Evolutionary conservation across 306 rosid genomes (phyloP).

Genomic region (Fragaria nilgerrensis): DNA sequence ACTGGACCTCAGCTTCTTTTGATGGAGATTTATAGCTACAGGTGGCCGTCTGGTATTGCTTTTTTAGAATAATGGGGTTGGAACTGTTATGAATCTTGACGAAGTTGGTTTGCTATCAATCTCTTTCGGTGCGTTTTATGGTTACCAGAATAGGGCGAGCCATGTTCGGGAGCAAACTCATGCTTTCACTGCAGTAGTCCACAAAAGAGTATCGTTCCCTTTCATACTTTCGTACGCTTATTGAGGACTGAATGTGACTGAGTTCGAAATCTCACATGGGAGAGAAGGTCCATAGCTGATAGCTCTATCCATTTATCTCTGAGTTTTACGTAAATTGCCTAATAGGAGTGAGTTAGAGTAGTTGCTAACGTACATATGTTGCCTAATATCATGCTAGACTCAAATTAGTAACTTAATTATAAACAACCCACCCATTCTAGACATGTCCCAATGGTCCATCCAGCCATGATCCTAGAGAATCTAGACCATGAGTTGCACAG

Average conservation of each 20-base stretch:
- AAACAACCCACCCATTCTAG: too few species aligned
- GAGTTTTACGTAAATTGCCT: too few species aligned
- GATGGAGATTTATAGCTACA: slow-evolving; percentile 3
- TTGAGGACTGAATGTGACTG: neutral
- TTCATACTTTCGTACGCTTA: neutral
- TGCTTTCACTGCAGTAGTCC: slow-evolving; percentile 5
- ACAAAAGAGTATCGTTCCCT: neutral
- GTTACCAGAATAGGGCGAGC: neutral
- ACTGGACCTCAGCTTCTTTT: slow-evolving; percentile 10
- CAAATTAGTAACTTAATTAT: too few species aligned
- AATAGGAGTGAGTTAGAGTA: too few species aligned
- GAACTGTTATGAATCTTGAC: neutral
- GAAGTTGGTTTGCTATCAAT: neutral
- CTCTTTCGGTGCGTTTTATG: neutral
- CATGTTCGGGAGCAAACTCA: neutral
- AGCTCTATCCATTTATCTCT: neutral
- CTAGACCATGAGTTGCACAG: too few species aligned
- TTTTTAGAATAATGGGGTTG: neutral
- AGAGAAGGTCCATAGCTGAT: neutral
- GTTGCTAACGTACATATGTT: too few species aligned
- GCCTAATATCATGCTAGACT: too few species aligned
- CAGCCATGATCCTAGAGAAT: too few species aligned
- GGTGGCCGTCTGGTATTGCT: neutral
- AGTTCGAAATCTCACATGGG: slow-evolving; percentile 11
- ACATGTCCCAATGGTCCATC: too few species aligned